Base-by-base conservation (phyloP, 768 basidiomycete species). In the Krasilnikovozyma curviuscula region DNA sequence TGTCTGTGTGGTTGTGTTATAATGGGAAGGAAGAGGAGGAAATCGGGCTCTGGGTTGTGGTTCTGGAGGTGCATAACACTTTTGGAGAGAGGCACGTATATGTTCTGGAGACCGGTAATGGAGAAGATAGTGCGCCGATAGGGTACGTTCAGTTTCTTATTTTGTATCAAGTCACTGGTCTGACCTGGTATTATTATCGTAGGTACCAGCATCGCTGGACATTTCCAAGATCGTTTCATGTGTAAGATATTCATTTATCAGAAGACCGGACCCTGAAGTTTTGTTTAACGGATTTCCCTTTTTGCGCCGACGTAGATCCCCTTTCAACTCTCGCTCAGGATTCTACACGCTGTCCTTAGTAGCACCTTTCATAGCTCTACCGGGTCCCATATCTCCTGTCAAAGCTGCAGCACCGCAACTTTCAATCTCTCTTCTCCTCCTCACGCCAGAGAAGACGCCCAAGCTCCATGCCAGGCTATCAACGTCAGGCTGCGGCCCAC, bases 31-130 rank as follows among this genome's bases (percentile, higher is more conserved):
- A 58, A 16, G 38, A 31, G 14, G 46, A 40, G 10, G 14, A 33
- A 5, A 21, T 25, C 34, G 32, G 39, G 13, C 40, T 63, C 39
- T 21, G 52, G 24, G 56, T 57, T 39, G 55, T 69, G 16, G 67
- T 81, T 0, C 62, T 81, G 3, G 79, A 81, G 67, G 77, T 78
- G 7, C 79, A 81, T 57, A 81, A 80, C 57, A 80, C 78, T 0
- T 81, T 81, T 57, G 77, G 75, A 5, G 78, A 81, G 61, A 70
- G 71, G 48, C 77, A 79, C 59, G 66, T 74, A 6, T 71, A 79
- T 54, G 64, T 77, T 21, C 65, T 81, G 0, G 65, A 72, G 46
- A 52, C 68, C 0, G 71, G 68, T 12, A 58, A 58, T 12, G 61
- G 65, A 27, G 73, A 76, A 58, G 74, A 76, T 48, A 38, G 21